These are phyloP conservation scores for Phaeosphaeria sp. DNA, from an alignment of 2,329 filamentous ascomycete species.

Conservation along the genomic window DNA sequence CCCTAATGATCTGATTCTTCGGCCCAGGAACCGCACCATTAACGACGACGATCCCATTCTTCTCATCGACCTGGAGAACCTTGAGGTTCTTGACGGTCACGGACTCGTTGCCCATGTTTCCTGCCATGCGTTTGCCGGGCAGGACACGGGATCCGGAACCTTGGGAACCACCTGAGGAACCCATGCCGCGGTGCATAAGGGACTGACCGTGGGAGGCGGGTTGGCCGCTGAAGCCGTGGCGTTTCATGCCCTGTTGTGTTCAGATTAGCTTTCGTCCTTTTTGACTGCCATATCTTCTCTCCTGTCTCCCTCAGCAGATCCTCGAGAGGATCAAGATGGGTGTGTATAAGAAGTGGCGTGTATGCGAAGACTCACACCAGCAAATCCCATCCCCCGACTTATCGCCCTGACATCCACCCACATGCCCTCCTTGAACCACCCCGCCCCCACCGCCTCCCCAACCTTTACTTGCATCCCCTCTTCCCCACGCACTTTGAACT, in stretches of 20 bases:
- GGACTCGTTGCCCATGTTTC: constrained; percentile 88
- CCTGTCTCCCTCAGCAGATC: too few species aligned
- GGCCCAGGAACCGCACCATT: constrained; percentile 85
- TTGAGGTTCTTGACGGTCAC: constrained; percentile 92
- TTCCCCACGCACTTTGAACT: constrained; percentile 83
- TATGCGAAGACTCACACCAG: constrained; percentile 65
- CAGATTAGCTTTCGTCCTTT: too few species aligned
- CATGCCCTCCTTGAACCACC: constrained; percentile 90
- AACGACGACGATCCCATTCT: constrained; percentile 86
- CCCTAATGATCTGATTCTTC: constrained; percentile 81
- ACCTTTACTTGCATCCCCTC: constrained; percentile 75
- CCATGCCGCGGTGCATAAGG: constrained; percentile 89
- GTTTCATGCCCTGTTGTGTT: constrained; percentile 99
- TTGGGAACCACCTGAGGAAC: constrained; percentile 87
- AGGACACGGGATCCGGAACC: constrained; percentile 90
- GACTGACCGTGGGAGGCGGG: constrained; percentile 94
- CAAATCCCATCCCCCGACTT: constrained; percentile 89
- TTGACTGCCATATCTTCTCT: too few species aligned
- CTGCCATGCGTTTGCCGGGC: constrained; percentile 98
- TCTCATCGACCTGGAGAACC: constrained; percentile 85
- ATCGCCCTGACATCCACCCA: constrained; percentile 84
- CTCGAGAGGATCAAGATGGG: too few species aligned
- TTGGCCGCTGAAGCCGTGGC: constrained; percentile 88
- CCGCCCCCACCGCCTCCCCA: constrained; percentile 78
- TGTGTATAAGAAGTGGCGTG: too few species aligned